phyloP scores from a whole-genome alignment of 805 yeast genomes.

The Suhomyces vadensis region DNA sequence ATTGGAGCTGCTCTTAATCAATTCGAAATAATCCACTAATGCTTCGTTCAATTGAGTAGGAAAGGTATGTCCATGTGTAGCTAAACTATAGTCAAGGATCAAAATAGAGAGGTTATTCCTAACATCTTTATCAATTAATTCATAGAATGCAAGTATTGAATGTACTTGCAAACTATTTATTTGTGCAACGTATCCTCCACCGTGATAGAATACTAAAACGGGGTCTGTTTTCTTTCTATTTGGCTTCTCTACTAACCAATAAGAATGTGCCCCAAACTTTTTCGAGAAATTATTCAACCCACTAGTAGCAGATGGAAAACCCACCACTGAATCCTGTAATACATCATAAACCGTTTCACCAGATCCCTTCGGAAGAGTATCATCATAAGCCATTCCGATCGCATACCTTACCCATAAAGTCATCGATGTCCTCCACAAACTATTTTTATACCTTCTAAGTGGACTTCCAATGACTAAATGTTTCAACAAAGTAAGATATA shows the following conservation, averaged over 20 bases:
- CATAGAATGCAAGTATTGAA: slow-evolving; percentile 28
- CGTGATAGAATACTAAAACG: slow-evolving; percentile 38
- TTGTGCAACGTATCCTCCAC: slow-evolving; percentile 41
- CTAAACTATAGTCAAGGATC: slow-evolving; percentile 28
- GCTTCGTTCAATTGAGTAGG: slow-evolving; percentile 38
- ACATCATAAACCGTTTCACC: too few relatives aligned
- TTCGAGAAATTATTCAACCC: too few relatives aligned
- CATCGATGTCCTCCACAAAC: too few relatives aligned
- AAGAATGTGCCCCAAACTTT: too few relatives aligned
- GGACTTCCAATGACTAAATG: too few relatives aligned
- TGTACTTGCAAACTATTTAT: slow-evolving; percentile 28
- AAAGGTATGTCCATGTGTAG: slow-evolving; percentile 29
- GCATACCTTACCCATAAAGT: too few relatives aligned
- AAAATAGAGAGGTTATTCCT: slow-evolving; percentile 20
- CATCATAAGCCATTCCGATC: too few relatives aligned
- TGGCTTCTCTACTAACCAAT: slow-evolving; percentile 38
- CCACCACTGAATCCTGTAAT: too few relatives aligned
- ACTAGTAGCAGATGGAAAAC: too few relatives aligned
- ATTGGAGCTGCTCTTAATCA: slow-evolving; percentile 24
- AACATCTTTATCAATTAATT: slow-evolving; percentile 25
- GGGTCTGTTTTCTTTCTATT: slow-evolving; percentile 27
- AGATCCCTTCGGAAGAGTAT: too few relatives aligned
- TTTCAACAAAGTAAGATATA: too few relatives aligned
- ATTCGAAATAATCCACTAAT: slow-evolving; percentile 24
- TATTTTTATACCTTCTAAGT: too few relatives aligned